Percentiles rank a stretch among this genome's conserved stretches.
Conservation (phyloP, 345 rosid species). For the Moringa oleifera region DNA sequence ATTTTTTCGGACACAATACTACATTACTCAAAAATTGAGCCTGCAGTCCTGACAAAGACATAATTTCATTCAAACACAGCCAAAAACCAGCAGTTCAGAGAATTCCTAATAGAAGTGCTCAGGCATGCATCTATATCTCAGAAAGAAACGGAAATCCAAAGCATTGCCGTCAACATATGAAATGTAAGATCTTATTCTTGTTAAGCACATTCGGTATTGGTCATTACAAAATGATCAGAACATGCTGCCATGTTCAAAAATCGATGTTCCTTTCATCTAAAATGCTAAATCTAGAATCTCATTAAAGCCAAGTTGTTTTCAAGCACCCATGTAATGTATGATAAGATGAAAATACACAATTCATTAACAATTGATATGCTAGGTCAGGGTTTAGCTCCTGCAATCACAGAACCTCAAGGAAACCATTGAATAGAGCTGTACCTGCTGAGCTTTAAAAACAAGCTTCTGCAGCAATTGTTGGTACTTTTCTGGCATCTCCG, state of each 20-base stretch:
- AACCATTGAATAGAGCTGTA: conserved; percentile 15
- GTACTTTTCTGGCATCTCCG: conserved; percentile 91
- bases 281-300: neutral
- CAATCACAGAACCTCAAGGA: conserved; percentile 2
- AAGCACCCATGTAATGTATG: too few species aligned
- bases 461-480: conserved; percentile 95
- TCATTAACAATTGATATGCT: neutral
- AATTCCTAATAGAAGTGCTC: too few species aligned
- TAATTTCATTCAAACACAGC: too few species aligned
- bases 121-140: too few species aligned
- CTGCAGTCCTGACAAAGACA: neutral
- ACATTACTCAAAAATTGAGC: too few species aligned
- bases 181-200: neutral
- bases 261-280: neutral
- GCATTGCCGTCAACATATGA: too few species aligned
- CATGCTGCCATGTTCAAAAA: neutral
- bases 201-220: neutral
- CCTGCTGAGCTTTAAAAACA: conserved; percentile 96
- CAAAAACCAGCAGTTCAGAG: too few species aligned
- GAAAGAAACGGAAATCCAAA: too few species aligned
- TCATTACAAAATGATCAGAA: neutral
- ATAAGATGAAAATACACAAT: too few species aligned
- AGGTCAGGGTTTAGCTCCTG: neutral
- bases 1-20: too few species aligned
- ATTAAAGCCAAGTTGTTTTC: neutral